phyloP scores from a whole-genome alignment of 768 basidiomycete species.

The Xerocomellus intermedius region DNA sequence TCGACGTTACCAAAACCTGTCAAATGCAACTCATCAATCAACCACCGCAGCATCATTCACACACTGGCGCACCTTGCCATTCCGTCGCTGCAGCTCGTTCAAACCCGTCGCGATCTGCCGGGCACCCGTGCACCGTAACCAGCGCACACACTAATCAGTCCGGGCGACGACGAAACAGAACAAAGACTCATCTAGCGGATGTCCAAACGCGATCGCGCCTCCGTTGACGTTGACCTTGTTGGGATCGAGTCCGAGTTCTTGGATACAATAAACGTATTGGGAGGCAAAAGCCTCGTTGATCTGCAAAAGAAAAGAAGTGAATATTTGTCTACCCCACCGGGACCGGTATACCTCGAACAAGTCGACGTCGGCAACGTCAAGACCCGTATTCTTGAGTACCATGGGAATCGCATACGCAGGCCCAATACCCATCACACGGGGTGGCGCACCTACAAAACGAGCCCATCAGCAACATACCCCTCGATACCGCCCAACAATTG shows the following conservation, averaged over 20 bases:
- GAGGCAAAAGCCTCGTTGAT: constrained; percentile 94
- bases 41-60: neutral
- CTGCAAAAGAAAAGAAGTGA: constrained; percentile 34
- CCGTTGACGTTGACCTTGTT: constrained; percentile 85
- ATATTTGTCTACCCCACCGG: neutral
- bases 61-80: constrained; percentile 53
- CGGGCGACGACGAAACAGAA: neutral
- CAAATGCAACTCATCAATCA: neutral
- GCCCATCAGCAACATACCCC: neutral
- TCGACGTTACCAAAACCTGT: constrained; percentile 79
- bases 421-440: constrained; percentile 87
- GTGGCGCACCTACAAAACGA: constrained; percentile 53
- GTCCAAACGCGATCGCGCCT: constrained; percentile 85
- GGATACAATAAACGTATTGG: constrained; percentile 72
- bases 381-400: constrained; percentile 64
- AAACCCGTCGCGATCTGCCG: constrained; percentile 85
- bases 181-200: constrained; percentile 69
- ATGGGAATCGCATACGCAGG: constrained; percentile 82
- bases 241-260: constrained; percentile 58
- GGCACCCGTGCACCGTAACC: constrained; percentile 75
- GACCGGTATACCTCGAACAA: constrained; percentile 61
- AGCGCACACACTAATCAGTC: constrained; percentile 15
- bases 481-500: neutral
- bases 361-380: constrained; percentile 70
- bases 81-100: constrained; percentile 64